Conservation (phyloP, 129 eudicot species). For the Flaveria bidentis region DNA sequence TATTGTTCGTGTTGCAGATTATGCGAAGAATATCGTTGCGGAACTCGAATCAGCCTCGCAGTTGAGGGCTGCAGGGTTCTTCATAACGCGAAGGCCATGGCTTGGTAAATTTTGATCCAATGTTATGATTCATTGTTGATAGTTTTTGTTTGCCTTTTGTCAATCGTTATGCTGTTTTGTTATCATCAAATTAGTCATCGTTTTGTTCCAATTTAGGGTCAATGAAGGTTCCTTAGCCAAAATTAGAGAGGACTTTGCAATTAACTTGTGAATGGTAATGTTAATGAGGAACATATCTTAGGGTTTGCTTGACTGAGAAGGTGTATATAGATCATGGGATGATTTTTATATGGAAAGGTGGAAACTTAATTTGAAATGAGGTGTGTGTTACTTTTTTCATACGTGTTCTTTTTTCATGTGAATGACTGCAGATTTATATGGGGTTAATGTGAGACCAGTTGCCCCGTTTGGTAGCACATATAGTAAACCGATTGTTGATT, state of each 20-base stretch:
- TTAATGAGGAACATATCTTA: background rate
- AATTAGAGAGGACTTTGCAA: background rate
- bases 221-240: background rate
- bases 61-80: slow-evolving; percentile 74
- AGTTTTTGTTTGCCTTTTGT: background rate
- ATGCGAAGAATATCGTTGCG: too few relatives aligned
- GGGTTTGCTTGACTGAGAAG: too few relatives aligned
- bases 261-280: background rate
- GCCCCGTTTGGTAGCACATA: slow-evolving; percentile 79
- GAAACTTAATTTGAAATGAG: background rate
- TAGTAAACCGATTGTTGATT: slow-evolving; percentile 56
- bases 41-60: slow-evolving; percentile 84
- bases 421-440: slow-evolving; percentile 71
- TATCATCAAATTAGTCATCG: background rate
- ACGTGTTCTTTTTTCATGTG: slow-evolving; percentile 11
- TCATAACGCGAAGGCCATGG: slow-evolving; percentile 92
- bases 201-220: background rate
- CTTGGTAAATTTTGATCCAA: slow-evolving; percentile 54
- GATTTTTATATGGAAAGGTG: background rate
- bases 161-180: background rate
- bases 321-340: too few relatives aligned
- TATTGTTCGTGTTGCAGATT: too few relatives aligned
- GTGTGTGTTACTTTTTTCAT: slow-evolving; percentile 9
- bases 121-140: background rate
- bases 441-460: slow-evolving; percentile 81